phyloP scores from a whole-genome alignment of 2,329 filamentous ascomycete genomes.

The Beauveria varroae region DNA sequence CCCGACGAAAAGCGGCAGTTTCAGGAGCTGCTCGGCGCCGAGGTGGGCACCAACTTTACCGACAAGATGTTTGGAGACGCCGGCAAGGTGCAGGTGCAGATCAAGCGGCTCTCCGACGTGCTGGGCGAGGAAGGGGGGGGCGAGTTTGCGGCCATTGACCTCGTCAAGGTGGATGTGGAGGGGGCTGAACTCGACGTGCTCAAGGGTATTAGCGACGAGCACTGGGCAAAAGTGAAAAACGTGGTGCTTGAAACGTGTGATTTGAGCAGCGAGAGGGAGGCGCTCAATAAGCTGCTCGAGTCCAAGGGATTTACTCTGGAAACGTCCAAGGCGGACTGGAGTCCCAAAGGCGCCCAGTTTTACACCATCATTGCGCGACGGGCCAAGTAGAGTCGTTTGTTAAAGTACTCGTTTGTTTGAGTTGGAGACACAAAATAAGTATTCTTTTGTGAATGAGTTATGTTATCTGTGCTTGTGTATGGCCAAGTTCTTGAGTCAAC shows the following conservation, averaged over 20 bases:
- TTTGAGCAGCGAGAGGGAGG: conserved; percentile 5
- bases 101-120: conserved; percentile 16
- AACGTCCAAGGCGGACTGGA: conserved; percentile 12
- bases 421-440: too few relatives aligned
- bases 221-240: conserved; percentile 17
- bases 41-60: conserved; percentile 7
- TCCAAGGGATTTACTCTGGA: conserved; percentile 16
- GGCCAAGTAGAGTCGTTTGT: neutral
- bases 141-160: conserved; percentile 15
- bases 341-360: neutral
- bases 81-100: conserved; percentile 11
- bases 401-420: too few relatives aligned
- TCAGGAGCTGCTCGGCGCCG: neutral
- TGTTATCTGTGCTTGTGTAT: too few relatives aligned
- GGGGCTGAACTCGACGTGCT: conserved; percentile 19
- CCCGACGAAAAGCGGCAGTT: conserved; percentile 14
- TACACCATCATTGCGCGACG: conserved; percentile 10
- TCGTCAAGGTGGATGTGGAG: conserved; percentile 23
- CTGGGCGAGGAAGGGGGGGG: neutral
- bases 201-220: conserved; percentile 16
- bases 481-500: too few relatives aligned
- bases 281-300: conserved; percentile 15
- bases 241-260: conserved; percentile 18
- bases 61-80: conserved; percentile 6
- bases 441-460: too few relatives aligned